Conservation (phyloP, 2,329 filamentous ascomycete species). For the Dactylellina cionopaga region DNA sequence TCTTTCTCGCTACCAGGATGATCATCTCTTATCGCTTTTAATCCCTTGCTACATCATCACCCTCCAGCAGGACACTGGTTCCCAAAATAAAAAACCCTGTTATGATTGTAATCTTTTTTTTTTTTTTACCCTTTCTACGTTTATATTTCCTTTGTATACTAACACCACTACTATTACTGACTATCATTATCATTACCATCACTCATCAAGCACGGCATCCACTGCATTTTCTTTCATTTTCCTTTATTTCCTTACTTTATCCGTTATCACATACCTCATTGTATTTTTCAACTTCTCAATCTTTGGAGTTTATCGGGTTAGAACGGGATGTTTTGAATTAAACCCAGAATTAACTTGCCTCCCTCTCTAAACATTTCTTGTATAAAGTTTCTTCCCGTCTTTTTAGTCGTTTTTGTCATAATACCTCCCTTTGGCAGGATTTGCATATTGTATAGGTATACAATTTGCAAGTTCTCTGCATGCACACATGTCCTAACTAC, state of each 20-base stretch:
- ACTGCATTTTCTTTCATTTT: conserved; percentile 7
- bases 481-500: too few species aligned
- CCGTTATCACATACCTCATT: not conserved
- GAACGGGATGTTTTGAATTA: too few species aligned
- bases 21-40: conserved; percentile 31
- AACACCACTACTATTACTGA: conserved; percentile 26
- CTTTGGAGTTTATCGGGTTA: too few species aligned
- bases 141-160: conserved; percentile 47
- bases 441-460: too few species aligned
- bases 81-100: conserved; percentile 8
- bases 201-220: conserved; percentile 24
- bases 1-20: not conserved
- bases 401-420: too few species aligned
- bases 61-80: not conserved
- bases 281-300: not conserved
- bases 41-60: conserved; percentile 7
- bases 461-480: too few species aligned
- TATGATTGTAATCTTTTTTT: conserved; percentile 33
- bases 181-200: conserved; percentile 6
- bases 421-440: too few species aligned
- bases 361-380: too few species aligned
- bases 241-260: conserved; percentile 12
- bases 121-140: not conserved
- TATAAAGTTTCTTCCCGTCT: too few species aligned
- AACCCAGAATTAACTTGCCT: too few species aligned